A percentile compares a stretch with the other conserved stretches of the same genome.
These are phyloP conservation scores for Pyrus hybrid DNA, from an alignment of 331 rosid genomes.

Conservation along the genomic window DNA sequence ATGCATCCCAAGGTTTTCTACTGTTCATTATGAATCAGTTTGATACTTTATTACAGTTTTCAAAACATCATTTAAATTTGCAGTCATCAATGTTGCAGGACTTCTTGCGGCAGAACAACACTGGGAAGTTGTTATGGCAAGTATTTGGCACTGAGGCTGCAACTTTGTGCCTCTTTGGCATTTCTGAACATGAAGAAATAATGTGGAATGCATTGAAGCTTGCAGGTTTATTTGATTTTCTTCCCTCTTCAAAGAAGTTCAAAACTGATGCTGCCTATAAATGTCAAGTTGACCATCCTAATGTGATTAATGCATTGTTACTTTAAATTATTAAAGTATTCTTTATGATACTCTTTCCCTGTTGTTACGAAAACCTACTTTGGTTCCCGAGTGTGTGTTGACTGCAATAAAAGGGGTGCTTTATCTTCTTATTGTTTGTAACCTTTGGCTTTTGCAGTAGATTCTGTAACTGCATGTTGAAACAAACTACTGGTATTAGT, in stretches of 20 bases:
- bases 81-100: slow-evolving; percentile 39
- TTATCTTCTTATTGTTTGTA: not conserved
- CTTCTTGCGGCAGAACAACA: slow-evolving; percentile 88
- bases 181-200: slow-evolving; percentile 75
- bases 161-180: slow-evolving; percentile 72
- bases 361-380: not conserved
- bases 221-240: slow-evolving; percentile 49
- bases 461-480: not conserved
- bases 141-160: slow-evolving; percentile 78
- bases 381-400: not conserved
- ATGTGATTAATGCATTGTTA: not conserved
- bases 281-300: slow-evolving; percentile 1
- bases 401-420: not conserved
- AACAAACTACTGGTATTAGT: slow-evolving; percentile 6
- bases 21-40: not conserved
- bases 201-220: slow-evolving; percentile 79
- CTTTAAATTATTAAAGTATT: not conserved
- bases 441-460: not conserved
- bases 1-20: slow-evolving; percentile 91
- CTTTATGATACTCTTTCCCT: not conserved
- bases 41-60: not conserved
- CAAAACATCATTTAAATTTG: not conserved
- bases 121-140: slow-evolving; percentile 87
- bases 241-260: not conserved
- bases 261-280: slow-evolving; percentile 4